Evolutionary conservation across 208 protist species (phyloP), one percentile per base, ranked within the genome.

Genomic region (Crithidia fasciculata): DNA sequence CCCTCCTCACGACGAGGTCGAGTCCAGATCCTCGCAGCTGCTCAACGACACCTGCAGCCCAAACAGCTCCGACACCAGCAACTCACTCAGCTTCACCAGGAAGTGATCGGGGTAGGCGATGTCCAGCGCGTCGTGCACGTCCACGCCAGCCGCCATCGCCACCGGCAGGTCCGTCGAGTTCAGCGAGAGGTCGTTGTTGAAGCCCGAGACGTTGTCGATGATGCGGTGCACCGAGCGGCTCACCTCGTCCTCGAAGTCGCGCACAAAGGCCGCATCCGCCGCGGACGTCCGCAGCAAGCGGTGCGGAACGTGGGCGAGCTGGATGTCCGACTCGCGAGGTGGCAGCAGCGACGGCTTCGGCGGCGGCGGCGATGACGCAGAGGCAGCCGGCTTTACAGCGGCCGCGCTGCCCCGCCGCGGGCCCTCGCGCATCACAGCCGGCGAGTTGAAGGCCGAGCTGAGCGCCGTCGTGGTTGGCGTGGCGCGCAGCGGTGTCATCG

Each of bases 1-100:
- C 15, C 43, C 55, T 54, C 55, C 64, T 56, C 50, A 64, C 2
- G 66, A 61, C 4, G 53, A 52, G 5, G 54, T 69, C n/a, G 67
- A 76, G 49, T 94, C 88, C 8, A 96, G 64, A 36, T 96, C 89
- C 36, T 96, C 92, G 58, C 92, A 96, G 40, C 87, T 88, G 28
- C 86, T 77, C 9, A 96, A 69, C 10, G 91, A 81, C 9, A 93
- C 40, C 18, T 74, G 73, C 40, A 94, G 37, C 2, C 88, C 92
- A 28, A 95, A 68, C 37, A 96, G 72, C 59, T 85, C 76, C 40
- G 79, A 83, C 54, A 79, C 57, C 52, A 96, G 60, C 58, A 69
- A 60, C 72, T 94, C 87, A 43, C 84, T 89, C 44, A 96, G 76
- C 56, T 64, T 59, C 39, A 91, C 82, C 36, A 96, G 69, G 72